phyloP scores from a whole-genome alignment of 208 protist species.

The Leishmania braziliensis region DNA sequence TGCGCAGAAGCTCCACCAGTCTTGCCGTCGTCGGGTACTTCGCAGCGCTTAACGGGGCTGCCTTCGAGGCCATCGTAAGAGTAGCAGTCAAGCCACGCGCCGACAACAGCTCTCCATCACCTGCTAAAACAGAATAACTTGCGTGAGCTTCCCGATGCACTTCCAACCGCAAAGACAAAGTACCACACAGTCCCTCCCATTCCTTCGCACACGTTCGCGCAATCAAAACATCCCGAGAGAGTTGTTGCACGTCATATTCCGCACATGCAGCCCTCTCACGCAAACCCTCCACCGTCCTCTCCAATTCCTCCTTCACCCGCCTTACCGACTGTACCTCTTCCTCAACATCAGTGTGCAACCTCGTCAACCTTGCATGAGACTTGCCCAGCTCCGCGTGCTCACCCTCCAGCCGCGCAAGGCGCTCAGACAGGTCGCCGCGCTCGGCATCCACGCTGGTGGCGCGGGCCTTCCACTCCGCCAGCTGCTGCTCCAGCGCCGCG shows the following conservation, averaged over 20 bases:
- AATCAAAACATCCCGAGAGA: background rate
- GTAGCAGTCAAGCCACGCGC: too few relatives aligned
- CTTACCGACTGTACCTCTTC: too few relatives aligned
- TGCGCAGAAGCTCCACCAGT: background rate
- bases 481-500: too few relatives aligned
- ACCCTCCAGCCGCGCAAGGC: too few relatives aligned
- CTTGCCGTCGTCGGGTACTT: background rate
- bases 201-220: background rate
- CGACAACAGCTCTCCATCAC: background rate
- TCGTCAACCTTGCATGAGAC: too few relatives aligned
- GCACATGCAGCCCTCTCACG: background rate
- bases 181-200: background rate
- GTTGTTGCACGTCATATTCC: background rate
- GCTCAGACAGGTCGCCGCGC: too few relatives aligned
- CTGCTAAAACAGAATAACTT: background rate
- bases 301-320: too few relatives aligned
- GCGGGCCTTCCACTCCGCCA: too few relatives aligned
- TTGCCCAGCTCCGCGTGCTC: too few relatives aligned
- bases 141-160: background rate
- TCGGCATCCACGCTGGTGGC: too few relatives aligned
- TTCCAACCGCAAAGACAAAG: background rate
- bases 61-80: background rate
- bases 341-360: too few relatives aligned
- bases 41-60: rapidly evolving
- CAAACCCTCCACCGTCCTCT: too few relatives aligned